Evolutionary conservation across 176 grass and related monocot species (phyloP).

Genomic region (Dactylis glomerata): DNA sequence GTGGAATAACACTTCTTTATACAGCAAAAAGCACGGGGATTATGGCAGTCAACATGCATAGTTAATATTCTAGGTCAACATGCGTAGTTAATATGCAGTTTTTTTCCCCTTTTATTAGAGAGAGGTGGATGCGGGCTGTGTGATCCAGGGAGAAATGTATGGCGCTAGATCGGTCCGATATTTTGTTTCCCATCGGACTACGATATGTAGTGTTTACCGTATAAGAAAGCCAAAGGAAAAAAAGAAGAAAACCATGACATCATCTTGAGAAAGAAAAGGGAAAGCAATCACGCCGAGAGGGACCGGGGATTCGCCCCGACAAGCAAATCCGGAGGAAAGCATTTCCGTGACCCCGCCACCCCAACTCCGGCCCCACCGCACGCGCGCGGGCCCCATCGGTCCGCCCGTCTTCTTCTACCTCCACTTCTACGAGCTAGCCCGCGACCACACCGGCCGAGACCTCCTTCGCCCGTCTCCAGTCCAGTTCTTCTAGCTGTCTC

Average conservation of each 20-base stretch:
- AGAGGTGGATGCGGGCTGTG: too few relatives aligned
- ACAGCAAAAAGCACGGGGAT: too few relatives aligned
- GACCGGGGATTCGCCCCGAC: constrained; percentile 44
- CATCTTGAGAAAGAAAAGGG: background rate
- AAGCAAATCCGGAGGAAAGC: constrained; percentile 70
- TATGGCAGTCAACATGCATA: too few relatives aligned
- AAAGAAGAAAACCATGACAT: background rate
- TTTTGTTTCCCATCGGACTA: too few relatives aligned
- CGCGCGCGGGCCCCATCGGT: constrained; percentile 35
- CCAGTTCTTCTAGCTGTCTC: background rate
- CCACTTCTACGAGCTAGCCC: background rate
- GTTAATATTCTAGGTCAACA: too few relatives aligned
- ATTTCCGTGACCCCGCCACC: constrained; percentile 33
- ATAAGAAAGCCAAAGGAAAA: background rate
- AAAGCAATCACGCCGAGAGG: background rate
- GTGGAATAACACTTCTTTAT: too few relatives aligned
- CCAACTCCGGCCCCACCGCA: constrained; percentile 35
- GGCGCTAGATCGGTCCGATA: too few relatives aligned
- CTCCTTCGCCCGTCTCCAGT: background rate
- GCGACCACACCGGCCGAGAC: constrained; percentile 20
- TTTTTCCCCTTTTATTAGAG: too few relatives aligned
- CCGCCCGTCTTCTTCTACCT: background rate
- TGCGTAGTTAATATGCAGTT: too few relatives aligned
- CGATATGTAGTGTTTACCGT: too few relatives aligned
- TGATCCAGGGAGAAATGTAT: too few relatives aligned